Base-by-base conservation (phyloP, 495 filamentous ascomycete species). In the Penicillium samsonianum region DNA sequence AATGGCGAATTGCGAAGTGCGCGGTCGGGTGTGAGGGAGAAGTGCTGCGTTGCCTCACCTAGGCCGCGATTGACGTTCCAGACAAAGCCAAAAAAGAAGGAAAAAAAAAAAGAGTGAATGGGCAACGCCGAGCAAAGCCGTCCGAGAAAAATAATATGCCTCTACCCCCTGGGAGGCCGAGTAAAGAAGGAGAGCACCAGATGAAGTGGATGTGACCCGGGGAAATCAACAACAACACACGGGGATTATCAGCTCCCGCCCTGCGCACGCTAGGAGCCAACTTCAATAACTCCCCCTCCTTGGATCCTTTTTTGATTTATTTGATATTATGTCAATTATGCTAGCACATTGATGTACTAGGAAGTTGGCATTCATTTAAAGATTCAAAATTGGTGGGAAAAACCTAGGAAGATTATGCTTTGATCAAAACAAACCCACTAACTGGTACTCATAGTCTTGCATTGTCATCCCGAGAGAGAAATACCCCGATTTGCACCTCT, bases 141-240 rank as follows among this genome's bases (percentile, higher is more conserved):
- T 17, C 35, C n/a, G n/a, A n/a, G n/a, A 38, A 38, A 38, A 22
- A 12, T 19, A 46, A 43, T 19, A 40, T 50, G 31, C 47, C 31
- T 42, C 54, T 40, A 26, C 22, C 30, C 59, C 57, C 55, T 50
- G 40, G 58, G 58, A 55, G 60, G 56, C 57, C 60, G 63, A 46
- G 61, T 48, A 68, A 59, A 58, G 70, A 65, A 61, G 54, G 58
- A 64, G 57, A 62, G 42, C 55, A 28, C 55, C 47, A 41, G 58
- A 55, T 49, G 48, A 58, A 53, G 50, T 20, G 59, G 53, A 55
- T 59, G 16, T 38, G 35, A 38, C 35, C 35, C 35, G 46, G 50
- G 46, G 55, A 61, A 59, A 69, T 59, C 63, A 67, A 68, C 50
- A 67, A 62, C 62, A 66, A 62, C 44, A 58, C 16, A 48, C 55